Percentiles rank a stretch among this genome's conserved stretches.
Conservation (phyloP, 169 alveolate genomes). For the Plasmodium coatneyi region DNA sequence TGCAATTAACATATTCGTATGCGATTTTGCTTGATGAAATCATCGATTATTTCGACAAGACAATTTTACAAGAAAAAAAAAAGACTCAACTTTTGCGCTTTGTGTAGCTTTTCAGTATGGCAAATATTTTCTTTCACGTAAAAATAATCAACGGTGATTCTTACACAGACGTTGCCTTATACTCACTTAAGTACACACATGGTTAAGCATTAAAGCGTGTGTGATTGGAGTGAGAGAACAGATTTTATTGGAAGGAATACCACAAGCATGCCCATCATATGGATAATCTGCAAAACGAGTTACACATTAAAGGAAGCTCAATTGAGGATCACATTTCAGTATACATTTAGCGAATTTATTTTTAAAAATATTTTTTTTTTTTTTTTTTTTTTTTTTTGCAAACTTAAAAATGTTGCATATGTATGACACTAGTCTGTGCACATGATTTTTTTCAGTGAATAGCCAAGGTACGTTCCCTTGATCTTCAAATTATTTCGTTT, state of each 20-base stretch:
- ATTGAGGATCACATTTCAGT: not conserved
- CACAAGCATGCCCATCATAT: not conserved
- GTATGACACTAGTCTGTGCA: not conserved
- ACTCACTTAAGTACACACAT: not conserved
- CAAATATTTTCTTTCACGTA: not conserved
- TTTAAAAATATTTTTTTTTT: not conserved
- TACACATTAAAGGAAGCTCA: not conserved
- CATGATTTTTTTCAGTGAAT: not conserved
- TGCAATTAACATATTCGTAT: slow-evolving; percentile 46
- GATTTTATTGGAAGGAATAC: not conserved
- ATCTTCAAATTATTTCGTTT: not conserved
- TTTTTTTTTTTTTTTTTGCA: not conserved
- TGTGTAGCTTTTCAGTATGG: not conserved
- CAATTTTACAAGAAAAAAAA: slow-evolving; percentile 1
- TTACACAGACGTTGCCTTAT: not conserved
- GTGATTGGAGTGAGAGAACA: not conserved
- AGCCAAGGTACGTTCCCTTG: not conserved
- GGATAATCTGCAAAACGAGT: not conserved
- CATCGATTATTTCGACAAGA: slow-evolving; percentile 1
- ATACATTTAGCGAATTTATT: not conserved
- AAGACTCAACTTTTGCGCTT: not conserved
- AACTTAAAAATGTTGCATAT: not conserved
- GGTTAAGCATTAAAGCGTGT: not conserved
- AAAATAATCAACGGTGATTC: not conserved
- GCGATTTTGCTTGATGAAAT: slow-evolving; percentile 6